phyloP scores from a whole-genome alignment of 345 rosid genomes.

The Citrus inodora region DNA sequence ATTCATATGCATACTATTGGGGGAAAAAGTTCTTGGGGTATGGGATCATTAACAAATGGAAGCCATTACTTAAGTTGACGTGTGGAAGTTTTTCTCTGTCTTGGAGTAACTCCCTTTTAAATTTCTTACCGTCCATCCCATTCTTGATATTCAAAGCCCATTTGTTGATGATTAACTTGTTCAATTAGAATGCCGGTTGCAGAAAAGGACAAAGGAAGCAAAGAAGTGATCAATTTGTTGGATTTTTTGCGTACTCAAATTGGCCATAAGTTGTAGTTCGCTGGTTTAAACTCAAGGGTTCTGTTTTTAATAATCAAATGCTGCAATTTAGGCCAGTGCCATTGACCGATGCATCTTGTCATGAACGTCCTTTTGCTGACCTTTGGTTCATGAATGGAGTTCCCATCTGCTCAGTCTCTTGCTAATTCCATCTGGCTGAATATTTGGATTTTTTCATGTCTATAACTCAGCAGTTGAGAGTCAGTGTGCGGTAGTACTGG shows the following conservation, averaged over 20 bases:
- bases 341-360: neutral
- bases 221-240: too few relatives aligned
- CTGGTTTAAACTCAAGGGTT: neutral
- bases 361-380: neutral
- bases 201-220: too few relatives aligned
- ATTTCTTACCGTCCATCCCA: neutral
- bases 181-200: neutral
- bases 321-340: neutral
- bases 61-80: neutral
- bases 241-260: neutral
- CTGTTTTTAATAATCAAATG: neutral
- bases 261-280: neutral
- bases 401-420: neutral
- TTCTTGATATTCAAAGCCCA: neutral
- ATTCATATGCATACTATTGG: neutral
- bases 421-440: neutral
- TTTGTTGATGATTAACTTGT: neutral
- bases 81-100: neutral
- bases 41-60: neutral
- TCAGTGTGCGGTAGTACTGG: neutral
- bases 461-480: neutral
- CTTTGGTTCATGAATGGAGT: neutral
- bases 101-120: neutral
- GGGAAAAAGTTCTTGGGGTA: neutral
- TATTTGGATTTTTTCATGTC: neutral